Evolutionary conservation across 1,284 basidiomycete genomes (phyloP), one percentile per base, ranked within the genome.

Genomic region (Ganoderma sinense): DNA sequence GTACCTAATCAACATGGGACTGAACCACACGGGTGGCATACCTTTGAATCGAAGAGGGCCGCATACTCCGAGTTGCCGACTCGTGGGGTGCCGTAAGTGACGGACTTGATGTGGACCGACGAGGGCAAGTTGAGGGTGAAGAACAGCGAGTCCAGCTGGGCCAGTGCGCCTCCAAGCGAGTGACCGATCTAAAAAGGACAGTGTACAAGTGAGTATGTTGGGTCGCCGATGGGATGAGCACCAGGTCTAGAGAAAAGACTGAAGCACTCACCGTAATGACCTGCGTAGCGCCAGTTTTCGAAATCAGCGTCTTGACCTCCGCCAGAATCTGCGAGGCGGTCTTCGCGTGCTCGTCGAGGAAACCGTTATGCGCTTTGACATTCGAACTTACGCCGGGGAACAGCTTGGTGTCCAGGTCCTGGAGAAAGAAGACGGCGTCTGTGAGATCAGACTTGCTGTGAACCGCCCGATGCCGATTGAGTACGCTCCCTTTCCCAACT

Each of bases 281-380:
- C 23, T 78, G 78, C 16, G 71, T 80, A 0, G 83, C 80, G 29
- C 79, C 75, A 65, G 80, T 74, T 20, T 70, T 33, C 7, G 74
- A 69, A 61, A 88, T 78, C 20, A 84, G 75, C 31, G 71, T 76
- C 61, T 82, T 76, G 29, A 84, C 82, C 59, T 85, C 81, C 8
- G 77, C 62, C 20, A 86, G 79, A 67, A 87, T 81, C 16, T 76
- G 73, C 0, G 67, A 20, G 1, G 84, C 85, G 4, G 83, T 84
- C 67, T 78, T 70, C 0, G 81, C 83, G 72, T 89, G 87, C 66
- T 82, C 84, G 48, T 84, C 76, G 4, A 80, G 77, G 78, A 89
- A 89, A 0, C 88, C 88, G 45, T 80, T 73, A 69, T 89, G 88
- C 11, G 85, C 84, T 62, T 80, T 71, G 7, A 85, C 80, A 59